phyloP scores from a whole-genome alignment of 139 green algal genomes.

The Micromonas commoda region DNA sequence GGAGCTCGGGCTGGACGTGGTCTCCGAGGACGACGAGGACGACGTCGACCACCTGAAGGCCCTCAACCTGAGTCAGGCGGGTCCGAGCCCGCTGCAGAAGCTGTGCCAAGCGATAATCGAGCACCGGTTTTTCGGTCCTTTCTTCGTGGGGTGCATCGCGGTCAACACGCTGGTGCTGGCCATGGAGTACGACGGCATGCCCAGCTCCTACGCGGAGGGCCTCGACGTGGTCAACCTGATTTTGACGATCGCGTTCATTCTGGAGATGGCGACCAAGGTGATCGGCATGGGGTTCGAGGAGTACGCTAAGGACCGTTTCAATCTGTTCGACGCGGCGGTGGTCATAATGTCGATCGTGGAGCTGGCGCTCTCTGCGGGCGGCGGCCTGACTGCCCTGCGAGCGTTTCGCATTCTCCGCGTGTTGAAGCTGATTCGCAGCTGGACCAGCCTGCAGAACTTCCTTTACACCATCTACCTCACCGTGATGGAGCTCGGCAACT shows the following conservation, averaged over 20 bases:
- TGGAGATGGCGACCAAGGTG: slow-evolving; percentile 39
- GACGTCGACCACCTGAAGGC: background rate
- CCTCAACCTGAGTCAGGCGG: background rate
- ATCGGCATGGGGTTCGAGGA: slow-evolving; percentile 16
- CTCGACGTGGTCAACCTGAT: slow-evolving; percentile 27
- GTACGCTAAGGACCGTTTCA: slow-evolving; percentile 30
- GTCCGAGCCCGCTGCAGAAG: background rate
- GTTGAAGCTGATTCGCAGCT: slow-evolving; percentile 27
- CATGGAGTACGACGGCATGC: slow-evolving; percentile 39
- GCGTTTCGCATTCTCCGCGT: slow-evolving; percentile 38
- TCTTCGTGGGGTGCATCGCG: slow-evolving; percentile 28
- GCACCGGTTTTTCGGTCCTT: slow-evolving; percentile 8
- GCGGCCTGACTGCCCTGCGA: slow-evolving; percentile 15
- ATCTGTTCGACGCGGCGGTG: slow-evolving; percentile 36
- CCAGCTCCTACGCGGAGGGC: background rate
- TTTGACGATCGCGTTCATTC: slow-evolving; percentile 29
- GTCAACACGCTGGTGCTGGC: slow-evolving; percentile 31
- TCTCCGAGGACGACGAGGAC: background rate
- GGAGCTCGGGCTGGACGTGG: background rate
- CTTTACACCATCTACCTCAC: slow-evolving; percentile 18
- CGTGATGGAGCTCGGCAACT: slow-evolving; percentile 29
- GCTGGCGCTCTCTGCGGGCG: background rate
- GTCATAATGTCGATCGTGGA: slow-evolving; percentile 31
- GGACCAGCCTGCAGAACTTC: slow-evolving; percentile 28
- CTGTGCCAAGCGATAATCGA: slow-evolving; percentile 28